Evolutionary conservation across 331 rosid genomes (phyloP), one percentile per base, ranked within the genome.

Genomic region (Telfairia occidentalis): DNA sequence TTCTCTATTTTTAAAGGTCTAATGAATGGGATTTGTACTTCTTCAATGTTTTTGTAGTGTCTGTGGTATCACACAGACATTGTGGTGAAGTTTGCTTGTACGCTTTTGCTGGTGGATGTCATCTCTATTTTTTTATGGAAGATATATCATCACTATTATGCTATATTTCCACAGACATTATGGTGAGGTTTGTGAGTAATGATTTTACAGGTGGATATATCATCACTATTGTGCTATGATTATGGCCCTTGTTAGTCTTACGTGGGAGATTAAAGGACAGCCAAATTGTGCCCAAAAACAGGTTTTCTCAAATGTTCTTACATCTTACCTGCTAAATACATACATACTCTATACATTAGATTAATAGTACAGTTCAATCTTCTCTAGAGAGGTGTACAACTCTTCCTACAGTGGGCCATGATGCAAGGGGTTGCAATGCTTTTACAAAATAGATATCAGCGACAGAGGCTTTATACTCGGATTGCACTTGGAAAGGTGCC

Each of bases 381-480:
- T 58, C 32, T 82, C 81, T 87, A 95, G 99, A 87, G 97, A 82
- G 97, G 97, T 21, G 97, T 95, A 21, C 93, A 92, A 82, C 99
- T 92, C 77, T 95, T 95, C 82, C 86, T 95, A 54, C 97, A 90
- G 73, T 95, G 99, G 99, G 99, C 99, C 75, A 87, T 95, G 97
- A 86, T 95, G 97, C 99, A 95, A 86, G 99, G 99, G 77, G 86
- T 95, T 59, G 96, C 99, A 66, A 95, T 95, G 99, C 97, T 95
- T 66, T 77, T 95, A 77, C 99, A 95, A 79, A 95, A 95, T 81
- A 88, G 99, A 90, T 95, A 95, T 84, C 99, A 95, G 75, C 96
- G 99, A 4, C 97, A 95, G 83, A 88, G 99, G 80, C 96, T 95
- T 69, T 95, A 95, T 78, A 95, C 99, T 67, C 93, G 99, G 72